These are phyloP conservation scores for Fusarium succisae DNA, from an alignment of 2,329 filamentous ascomycete genomes.

Conservation along the genomic window DNA sequence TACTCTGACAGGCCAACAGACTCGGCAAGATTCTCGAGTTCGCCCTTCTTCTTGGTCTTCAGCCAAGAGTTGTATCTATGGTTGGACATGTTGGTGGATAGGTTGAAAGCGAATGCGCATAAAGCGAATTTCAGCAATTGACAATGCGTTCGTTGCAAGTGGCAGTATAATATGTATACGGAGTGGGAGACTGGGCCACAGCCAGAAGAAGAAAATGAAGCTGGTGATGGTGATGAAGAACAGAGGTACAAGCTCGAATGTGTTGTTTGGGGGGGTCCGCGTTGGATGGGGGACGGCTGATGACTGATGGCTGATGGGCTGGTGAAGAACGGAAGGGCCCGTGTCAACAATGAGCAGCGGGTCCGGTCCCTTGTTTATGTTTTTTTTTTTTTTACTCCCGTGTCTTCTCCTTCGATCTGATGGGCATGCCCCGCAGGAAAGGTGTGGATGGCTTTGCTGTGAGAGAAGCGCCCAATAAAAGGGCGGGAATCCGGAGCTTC, in stretches of 20 bases:
- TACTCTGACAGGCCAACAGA: slow-evolving; percentile 78
- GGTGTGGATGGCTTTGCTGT: background rate
- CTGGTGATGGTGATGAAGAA: slow-evolving; percentile 26
- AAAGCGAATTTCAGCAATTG: slow-evolving; percentile 4
- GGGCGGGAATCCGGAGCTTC: background rate
- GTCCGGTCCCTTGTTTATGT: slow-evolving; percentile 39
- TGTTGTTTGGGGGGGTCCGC: slow-evolving; percentile 19
- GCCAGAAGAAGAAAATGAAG: slow-evolving; percentile 17
- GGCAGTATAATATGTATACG: background rate
- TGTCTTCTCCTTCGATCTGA: slow-evolving; percentile 12
- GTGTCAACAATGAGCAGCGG: slow-evolving; percentile 22
- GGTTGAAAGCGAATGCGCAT: slow-evolving; percentile 37
- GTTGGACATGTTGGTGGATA: slow-evolving; percentile 45
- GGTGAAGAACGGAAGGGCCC: slow-evolving; percentile 18
- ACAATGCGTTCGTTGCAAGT: background rate
- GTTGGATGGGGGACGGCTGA: slow-evolving; percentile 27
- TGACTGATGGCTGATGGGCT: slow-evolving; percentile 10
- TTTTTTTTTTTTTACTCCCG: slow-evolving; percentile 30
- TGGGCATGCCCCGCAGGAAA: slow-evolving; percentile 21
- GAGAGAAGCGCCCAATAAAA: slow-evolving; percentile 4
- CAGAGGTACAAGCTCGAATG: slow-evolving; percentile 23
- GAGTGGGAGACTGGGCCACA: background rate
- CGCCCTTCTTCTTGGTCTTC: slow-evolving; percentile 82
- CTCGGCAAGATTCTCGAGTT: slow-evolving; percentile 79
- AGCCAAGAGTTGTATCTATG: slow-evolving; percentile 71